Evolutionary conservation across 1,284 basidiomycete genomes (phyloP), one percentile per base, ranked within the genome.

Genomic region (Tetrapyrgos nigripes): DNA sequence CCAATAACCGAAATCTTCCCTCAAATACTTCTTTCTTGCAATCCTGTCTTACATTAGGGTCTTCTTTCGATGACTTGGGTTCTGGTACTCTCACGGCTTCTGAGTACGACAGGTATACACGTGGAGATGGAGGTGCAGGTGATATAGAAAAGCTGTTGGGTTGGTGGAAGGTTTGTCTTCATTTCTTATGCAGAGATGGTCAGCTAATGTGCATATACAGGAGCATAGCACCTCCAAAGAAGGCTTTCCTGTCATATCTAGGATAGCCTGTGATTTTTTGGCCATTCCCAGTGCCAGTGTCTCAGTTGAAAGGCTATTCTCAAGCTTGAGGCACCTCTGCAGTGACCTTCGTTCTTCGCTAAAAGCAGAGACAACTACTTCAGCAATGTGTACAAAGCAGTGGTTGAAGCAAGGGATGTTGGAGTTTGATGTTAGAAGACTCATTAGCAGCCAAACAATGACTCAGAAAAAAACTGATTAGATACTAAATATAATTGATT

Each of bases 271-370:
- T 11, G 66, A 69, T 35, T 55, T 69, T 24, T 60, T 69, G 13
- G 62, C 64, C 11, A 67, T 70, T 52, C 67, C 66, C 0, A 67
- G 64, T 13, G 68, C 68, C 13, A 70, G 67, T 40, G 59, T 70
- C 11, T 62, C 66, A 4, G 65, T 68, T 8, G 66, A 71, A 48
- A 54, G 62, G 1, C 56, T 71, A 2, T 70, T 70, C 57, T 71
- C 68, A n/a, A 65, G 60, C 44, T 63, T 58, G 31, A 59, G 59
- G 27, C 63, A 65, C 54, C 66, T 65, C 4, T 55, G 66, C 13
- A 50, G 55, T 2, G 67, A 70, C 53, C 33, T 49, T 0, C 64
- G 63, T 0, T 63, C 64, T 1, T 66, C 64, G 3, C 59, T 71
- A n/a, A n/a, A n/a, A n/a, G n/a, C n/a, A n/a, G n/a, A n/a, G n/a